Percentiles rank a stretch among this genome's conserved stretches.
Evolutionary conservation across 768 basidiomycete species (phyloP).

Genomic region (Ephemerocybe angulata): DNA sequence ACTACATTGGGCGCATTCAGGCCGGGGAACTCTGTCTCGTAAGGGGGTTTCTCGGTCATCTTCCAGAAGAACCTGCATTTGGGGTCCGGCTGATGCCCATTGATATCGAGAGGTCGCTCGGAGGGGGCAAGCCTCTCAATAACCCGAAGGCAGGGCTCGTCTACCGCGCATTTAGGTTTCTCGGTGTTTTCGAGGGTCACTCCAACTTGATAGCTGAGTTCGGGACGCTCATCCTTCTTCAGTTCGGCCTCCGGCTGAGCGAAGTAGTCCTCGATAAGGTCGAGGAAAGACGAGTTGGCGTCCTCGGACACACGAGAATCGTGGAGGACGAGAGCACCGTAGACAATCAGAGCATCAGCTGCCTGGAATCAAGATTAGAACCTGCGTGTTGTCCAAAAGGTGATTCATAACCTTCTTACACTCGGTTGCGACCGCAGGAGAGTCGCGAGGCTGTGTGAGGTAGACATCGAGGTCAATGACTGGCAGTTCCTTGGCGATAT

Average conservation of each 20-base stretch:
- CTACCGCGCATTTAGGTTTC: conserved; percentile 80
- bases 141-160: conserved; percentile 77
- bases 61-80: conserved; percentile 95
- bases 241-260: conserved; percentile 60
- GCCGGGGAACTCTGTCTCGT: conserved; percentile 71
- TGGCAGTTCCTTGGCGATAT: conserved; percentile 55
- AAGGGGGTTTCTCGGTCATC: conserved; percentile 72
- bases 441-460: conserved; percentile 39
- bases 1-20: conserved; percentile 82
- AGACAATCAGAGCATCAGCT: conserved; percentile 75
- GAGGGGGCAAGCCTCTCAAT: conserved; percentile 72
- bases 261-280: conserved; percentile 94
- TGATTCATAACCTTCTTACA: conserved; percentile 51
- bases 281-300: conserved; percentile 80
- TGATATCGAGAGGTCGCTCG: conserved; percentile 84
- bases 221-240: conserved; percentile 76
- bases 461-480: conserved; percentile 78
- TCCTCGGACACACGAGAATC: conserved; percentile 82
- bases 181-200: conserved; percentile 97
- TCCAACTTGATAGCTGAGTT: conserved; percentile 88
- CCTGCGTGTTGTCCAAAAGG: conserved; percentile 4
- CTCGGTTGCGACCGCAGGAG: conserved; percentile 52
- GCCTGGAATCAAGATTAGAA: conserved; percentile 41
- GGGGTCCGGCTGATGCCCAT: conserved; percentile 79
- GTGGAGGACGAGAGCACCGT: conserved; percentile 81